Conservation (phyloP, 345 rosid genomes). For the Cardamine chenopodiifolia region DNA sequence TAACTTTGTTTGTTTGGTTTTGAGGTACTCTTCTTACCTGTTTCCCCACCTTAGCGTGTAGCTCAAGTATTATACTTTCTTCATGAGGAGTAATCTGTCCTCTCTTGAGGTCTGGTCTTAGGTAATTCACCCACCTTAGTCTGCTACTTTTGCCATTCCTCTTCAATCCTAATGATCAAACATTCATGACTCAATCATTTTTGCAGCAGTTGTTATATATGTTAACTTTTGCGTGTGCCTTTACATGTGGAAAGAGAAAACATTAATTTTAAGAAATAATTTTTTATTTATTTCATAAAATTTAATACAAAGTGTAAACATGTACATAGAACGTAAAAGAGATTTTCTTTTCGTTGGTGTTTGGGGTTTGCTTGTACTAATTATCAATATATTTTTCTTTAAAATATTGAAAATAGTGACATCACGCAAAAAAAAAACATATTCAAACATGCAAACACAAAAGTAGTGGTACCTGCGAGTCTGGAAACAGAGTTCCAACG, state of each 20-base stretch:
- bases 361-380: neutral
- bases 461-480: slow-evolving; percentile 54
- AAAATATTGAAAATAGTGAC: neutral
- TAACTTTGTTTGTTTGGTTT: neutral
- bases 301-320: too few species aligned
- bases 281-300: too few species aligned
- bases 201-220: too few species aligned
- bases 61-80: slow-evolving; percentile 67
- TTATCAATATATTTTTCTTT: neutral
- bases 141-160: slow-evolving; percentile 89
- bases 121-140: slow-evolving; percentile 83
- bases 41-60: slow-evolving; percentile 85
- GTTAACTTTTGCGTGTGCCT: neutral
- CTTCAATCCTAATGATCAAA: slow-evolving; percentile 52
- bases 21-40: slow-evolving; percentile 47
- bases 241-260: neutral
- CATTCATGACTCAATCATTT: neutral
- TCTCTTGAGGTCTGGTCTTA: slow-evolving; percentile 84
- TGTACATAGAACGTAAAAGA: too few species aligned
- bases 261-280: too few species aligned
- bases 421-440: too few species aligned
- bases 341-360: neutral
- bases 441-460: neutral
- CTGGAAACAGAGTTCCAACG: slow-evolving; percentile 93
- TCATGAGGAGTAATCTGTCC: slow-evolving; percentile 81